Evolutionary conservation across 2,329 filamentous ascomycete species (phyloP).

Genomic region (Nemania sp.): DNA sequence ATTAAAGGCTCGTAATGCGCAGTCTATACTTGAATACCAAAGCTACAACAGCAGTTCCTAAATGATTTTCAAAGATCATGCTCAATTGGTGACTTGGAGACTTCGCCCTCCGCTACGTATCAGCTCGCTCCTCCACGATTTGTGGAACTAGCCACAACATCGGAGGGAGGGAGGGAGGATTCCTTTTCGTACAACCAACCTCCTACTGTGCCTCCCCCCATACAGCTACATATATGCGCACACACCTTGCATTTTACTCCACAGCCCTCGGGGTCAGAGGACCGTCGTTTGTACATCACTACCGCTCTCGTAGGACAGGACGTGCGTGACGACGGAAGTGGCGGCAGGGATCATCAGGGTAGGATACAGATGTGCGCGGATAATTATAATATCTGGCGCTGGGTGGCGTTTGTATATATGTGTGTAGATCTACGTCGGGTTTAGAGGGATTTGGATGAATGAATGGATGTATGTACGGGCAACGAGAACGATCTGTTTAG

Average conservation of each 20-base stretch:
- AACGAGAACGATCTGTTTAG: not conserved
- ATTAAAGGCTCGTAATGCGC: not conserved
- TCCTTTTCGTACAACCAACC: slow-evolving; percentile 8
- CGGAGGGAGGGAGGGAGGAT: slow-evolving; percentile 21
- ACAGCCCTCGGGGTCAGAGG: slow-evolving; percentile 3
- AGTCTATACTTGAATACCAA: not conserved
- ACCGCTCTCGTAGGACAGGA: slow-evolving; percentile 5
- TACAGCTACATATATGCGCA: not conserved
- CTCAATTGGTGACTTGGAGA: not conserved
- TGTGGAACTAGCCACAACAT: slow-evolving; percentile 24
- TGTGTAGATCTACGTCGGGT: not conserved
- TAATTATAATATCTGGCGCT: slow-evolving; percentile 13
- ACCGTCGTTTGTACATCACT: slow-evolving; percentile 21
- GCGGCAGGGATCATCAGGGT: not conserved
- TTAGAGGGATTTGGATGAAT: not conserved
- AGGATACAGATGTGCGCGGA: not conserved
- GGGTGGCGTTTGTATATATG: slow-evolving; percentile 2
- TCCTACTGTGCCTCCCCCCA: no score
- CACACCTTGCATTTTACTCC: slow-evolving; percentile 14
- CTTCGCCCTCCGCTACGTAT: slow-evolving; percentile 10
- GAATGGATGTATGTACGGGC: no score
- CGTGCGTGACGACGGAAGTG: not conserved
- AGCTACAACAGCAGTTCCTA: not conserved
- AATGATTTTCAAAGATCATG: not conserved
- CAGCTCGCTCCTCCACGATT: slow-evolving; percentile 5